Evolutionary conservation across 148 eudicot species (phyloP).

Genomic region (Cornus florida): DNA sequence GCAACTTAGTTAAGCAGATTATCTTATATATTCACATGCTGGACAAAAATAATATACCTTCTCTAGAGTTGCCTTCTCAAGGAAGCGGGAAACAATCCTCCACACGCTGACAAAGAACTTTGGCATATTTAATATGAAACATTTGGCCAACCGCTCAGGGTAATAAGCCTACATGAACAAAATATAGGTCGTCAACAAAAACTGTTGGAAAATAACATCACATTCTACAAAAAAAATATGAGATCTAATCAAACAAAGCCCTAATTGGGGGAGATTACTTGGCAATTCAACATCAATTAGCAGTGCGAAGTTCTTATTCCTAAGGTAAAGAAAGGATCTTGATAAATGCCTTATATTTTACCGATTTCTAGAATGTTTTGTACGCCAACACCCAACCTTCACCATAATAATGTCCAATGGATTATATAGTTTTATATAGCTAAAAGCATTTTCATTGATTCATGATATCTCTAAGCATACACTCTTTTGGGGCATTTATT

Average conservation of each 20-base stretch:
- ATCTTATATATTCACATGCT: neutral
- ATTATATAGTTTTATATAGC: no score
- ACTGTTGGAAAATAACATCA: neutral
- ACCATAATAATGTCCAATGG: no score
- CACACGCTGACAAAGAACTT: slow-evolving; percentile 51
- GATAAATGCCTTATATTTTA: no score
- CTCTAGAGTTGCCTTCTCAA: slow-evolving; percentile 56
- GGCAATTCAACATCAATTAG: no score
- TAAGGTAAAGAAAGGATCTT: no score
- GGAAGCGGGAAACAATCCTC: slow-evolving; percentile 48
- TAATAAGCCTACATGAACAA: slow-evolving; percentile 43
- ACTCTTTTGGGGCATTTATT: no score
- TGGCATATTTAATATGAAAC: slow-evolving; percentile 49
- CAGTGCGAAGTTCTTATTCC: no score
- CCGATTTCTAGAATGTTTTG: no score
- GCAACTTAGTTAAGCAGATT: neutral
- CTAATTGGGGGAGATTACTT: no score
- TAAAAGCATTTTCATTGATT: no score
- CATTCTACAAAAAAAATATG: neutral
- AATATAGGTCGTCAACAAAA: neutral
- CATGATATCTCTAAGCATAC: no score
- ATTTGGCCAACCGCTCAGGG: slow-evolving; percentile 54
- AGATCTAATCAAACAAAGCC: neutral
- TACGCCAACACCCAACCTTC: no score
- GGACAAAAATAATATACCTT: slow-evolving; percentile 33